These are phyloP conservation scores for Paracorniculantispora psalliotae DNA, from an alignment of 2,329 filamentous ascomycete species.

Conservation along the genomic window DNA sequence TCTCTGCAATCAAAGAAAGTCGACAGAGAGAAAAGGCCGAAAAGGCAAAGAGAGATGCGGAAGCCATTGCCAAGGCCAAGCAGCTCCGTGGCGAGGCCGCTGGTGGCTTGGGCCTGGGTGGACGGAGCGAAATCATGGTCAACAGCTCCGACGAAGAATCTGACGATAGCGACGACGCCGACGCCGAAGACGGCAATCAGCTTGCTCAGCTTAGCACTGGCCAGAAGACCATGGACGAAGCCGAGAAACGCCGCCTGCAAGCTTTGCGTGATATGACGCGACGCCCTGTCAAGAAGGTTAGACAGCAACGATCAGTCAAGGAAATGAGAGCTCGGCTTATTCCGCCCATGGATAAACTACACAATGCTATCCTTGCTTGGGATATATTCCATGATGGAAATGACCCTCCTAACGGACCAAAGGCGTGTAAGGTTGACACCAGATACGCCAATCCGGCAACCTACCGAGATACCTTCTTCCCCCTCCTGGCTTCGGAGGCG, in stretches of 20 bases:
- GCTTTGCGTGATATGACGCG: conserved; percentile 52
- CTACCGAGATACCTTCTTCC: conserved; percentile 88
- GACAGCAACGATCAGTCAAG: conserved; percentile 75
- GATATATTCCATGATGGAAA: conserved; percentile 89
- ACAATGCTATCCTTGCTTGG: conserved; percentile 85
- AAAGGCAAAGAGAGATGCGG: conserved; percentile 66
- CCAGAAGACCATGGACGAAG: conserved; percentile 45
- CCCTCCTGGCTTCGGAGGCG: conserved; percentile 83
- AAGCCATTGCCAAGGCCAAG: conserved; percentile 65
- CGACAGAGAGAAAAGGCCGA: conserved; percentile 72
- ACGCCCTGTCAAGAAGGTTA: conserved; percentile 77
- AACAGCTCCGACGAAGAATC: conserved; percentile 73
- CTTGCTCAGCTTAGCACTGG: conserved; percentile 44
- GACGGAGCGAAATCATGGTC: conserved; percentile 86
- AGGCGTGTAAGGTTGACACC: conserved; percentile 71
- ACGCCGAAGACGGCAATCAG: conserved; percentile 50
- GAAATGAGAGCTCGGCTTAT: conserved; percentile 91
- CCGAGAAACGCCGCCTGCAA: conserved; percentile 39
- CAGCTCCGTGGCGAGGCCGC: conserved; percentile 32
- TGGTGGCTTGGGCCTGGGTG: conserved; percentile 69
- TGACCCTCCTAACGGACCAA: conserved; percentile 71
- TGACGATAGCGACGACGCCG: conserved; percentile 61
- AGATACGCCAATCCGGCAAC: conserved; percentile 69
- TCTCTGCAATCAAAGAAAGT: conserved; percentile 58
- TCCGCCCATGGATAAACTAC: conserved; percentile 79